These are phyloP conservation scores for Akanthomyces muscarius DNA, from an alignment of 2,329 filamentous ascomycete genomes.

Conservation along the genomic window DNA sequence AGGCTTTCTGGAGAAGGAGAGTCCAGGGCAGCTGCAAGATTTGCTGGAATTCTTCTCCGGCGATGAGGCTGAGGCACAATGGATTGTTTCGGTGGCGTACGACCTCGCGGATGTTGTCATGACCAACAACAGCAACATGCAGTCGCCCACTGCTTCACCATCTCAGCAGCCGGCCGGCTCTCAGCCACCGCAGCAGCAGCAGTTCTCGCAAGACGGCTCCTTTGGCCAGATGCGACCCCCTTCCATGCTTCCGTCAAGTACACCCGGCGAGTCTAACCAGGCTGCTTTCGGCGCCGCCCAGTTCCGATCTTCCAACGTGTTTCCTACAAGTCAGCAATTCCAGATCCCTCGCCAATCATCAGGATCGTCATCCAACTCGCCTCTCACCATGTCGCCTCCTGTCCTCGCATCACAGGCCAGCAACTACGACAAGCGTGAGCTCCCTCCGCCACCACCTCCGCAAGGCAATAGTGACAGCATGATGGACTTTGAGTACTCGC, in stretches of 20 bases:
- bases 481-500: slow-evolving; percentile 44
- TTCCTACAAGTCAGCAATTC: slow-evolving; percentile 32
- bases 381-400: slow-evolving; percentile 27
- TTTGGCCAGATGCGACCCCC: slow-evolving; percentile 32
- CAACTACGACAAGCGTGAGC: slow-evolving; percentile 33
- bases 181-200: slow-evolving; percentile 13
- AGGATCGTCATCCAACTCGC: slow-evolving; percentile 32
- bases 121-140: slow-evolving; percentile 29
- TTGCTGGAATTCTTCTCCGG: slow-evolving; percentile 62
- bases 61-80: slow-evolving; percentile 52
- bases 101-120: slow-evolving; percentile 49
- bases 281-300: slow-evolving; percentile 24
- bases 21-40: slow-evolving; percentile 59
- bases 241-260: slow-evolving; percentile 24
- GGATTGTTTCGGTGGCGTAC: slow-evolving; percentile 56
- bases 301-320: slow-evolving; percentile 30
- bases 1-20: slow-evolving; percentile 59
- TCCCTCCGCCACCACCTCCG: slow-evolving; percentile 30
- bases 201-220: slow-evolving; percentile 26
- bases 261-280: slow-evolving; percentile 23
- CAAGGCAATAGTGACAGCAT: slow-evolving; percentile 28
- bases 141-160: slow-evolving; percentile 31
- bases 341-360: slow-evolving; percentile 29
- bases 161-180: slow-evolving; percentile 25
- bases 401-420: slow-evolving; percentile 27